These are phyloP conservation scores for Citrullus amarus DNA, from an alignment of 306 rosid genomes.

Conservation along the genomic window DNA sequence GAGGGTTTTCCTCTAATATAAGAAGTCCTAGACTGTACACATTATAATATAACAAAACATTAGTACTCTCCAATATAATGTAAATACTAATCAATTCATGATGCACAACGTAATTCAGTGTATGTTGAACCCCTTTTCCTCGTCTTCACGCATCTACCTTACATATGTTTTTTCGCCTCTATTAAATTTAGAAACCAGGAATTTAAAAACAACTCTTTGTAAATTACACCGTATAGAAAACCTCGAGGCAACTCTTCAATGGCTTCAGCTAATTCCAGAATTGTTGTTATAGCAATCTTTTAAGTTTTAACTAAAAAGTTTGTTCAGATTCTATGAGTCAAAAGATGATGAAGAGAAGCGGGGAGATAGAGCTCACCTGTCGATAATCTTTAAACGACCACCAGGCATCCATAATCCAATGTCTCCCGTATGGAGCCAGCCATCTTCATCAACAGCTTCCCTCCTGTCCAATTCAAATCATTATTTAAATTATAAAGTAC, in stretches of 20 bases:
- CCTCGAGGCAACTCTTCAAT: background rate
- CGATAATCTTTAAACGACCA: slow-evolving; percentile 92
- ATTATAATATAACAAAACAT: too few species aligned
- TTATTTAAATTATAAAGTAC: slow-evolving; percentile 4
- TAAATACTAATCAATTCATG: background rate
- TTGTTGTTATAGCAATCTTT: background rate
- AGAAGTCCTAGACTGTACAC: background rate
- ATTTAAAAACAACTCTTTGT: too few species aligned
- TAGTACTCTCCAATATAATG: background rate
- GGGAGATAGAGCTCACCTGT: slow-evolving; percentile 47
- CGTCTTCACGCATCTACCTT: too few species aligned
- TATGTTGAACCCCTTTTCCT: too few species aligned
- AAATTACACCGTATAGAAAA: background rate
- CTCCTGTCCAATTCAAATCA: slow-evolving; percentile 53
- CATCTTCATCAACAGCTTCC: slow-evolving; percentile 80
- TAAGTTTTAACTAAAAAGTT: background rate
- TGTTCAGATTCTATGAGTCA: background rate
- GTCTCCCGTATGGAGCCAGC: slow-evolving; percentile 97
- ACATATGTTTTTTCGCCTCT: too few species aligned
- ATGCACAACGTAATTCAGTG: background rate
- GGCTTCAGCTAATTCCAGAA: background rate
- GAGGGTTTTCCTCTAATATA: background rate
- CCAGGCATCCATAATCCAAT: slow-evolving; percentile 81
- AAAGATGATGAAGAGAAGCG: background rate
- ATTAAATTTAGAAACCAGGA: too few species aligned